Percentiles rank a stretch among this genome's conserved stretches.
Conservation (phyloP, 345 rosid species). For the Carallia pectinifolia region DNA sequence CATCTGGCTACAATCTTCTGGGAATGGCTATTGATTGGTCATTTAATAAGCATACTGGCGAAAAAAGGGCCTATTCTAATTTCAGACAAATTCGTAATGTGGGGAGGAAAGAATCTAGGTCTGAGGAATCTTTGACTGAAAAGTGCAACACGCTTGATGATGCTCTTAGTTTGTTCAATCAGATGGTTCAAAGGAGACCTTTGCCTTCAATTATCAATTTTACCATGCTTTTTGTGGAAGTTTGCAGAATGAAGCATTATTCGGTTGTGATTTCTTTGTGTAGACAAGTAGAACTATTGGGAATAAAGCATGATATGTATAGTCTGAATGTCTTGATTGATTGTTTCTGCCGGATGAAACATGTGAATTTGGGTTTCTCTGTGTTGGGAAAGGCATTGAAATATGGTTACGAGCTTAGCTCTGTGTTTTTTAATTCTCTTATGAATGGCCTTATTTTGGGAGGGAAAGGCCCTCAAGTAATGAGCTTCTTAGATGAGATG, state of each 20-base stretch:
- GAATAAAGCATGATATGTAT: background rate
- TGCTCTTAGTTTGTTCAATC: background rate
- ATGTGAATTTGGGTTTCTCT: background rate
- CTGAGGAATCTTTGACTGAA: background rate
- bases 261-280: background rate
- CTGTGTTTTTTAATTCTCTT: slow-evolving; percentile 9
- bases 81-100: background rate
- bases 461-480: background rate
- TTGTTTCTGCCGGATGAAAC: background rate
- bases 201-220: background rate
- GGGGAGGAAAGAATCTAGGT: background rate
- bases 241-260: background rate
- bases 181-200: background rate
- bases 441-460: slow-evolving; percentile 12
- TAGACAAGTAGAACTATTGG: background rate
- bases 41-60: background rate
- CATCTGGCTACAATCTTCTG: background rate
- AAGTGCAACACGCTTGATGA: background rate
- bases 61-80: background rate
- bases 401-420: background rate
- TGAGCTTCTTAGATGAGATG: slow-evolving; percentile 7
- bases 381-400: slow-evolving; percentile 2
- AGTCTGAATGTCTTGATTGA: slow-evolving; percentile 2
- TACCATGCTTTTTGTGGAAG: background rate
- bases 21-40: background rate